Conservation (phyloP, 352 stramenopile genomes). For the Thraustochytrium striatum region DNA sequence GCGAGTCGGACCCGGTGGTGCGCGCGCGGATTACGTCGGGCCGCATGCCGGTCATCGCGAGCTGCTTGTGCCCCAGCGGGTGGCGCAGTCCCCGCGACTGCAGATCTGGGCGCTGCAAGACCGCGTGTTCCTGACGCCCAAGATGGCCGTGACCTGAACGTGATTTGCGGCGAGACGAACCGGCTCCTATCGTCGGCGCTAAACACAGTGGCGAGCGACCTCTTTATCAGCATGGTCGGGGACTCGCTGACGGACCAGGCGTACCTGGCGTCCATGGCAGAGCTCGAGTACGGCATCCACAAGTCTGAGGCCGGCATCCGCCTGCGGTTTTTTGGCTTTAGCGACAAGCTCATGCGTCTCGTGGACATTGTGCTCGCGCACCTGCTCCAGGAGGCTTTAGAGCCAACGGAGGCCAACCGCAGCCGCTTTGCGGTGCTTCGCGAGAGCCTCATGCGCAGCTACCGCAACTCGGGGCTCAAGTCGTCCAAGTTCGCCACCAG, state of each 20-base stretch:
- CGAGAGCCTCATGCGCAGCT: slow-evolving; percentile 9
- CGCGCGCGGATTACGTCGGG: background rate
- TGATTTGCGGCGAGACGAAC: slow-evolving; percentile 12
- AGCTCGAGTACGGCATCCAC: slow-evolving; percentile 5
- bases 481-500: background rate
- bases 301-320: slow-evolving; percentile 25
- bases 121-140: slow-evolving; percentile 13
- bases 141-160: background rate
- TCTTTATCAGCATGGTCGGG: slow-evolving; percentile 1
- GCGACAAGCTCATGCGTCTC: background rate
- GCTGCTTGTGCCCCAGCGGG: background rate
- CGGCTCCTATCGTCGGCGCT: background rate
- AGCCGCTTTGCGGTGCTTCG: slow-evolving; percentile 10
- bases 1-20: background rate
- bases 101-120: slow-evolving; percentile 8
- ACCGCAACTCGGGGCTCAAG: slow-evolving; percentile 24
- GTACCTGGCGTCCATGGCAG: slow-evolving; percentile 41
- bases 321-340: slow-evolving; percentile 8
- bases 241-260: slow-evolving; percentile 12
- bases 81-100: background rate
- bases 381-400: background rate
- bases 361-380: slow-evolving; percentile 43
- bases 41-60: background rate
- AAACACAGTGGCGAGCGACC: background rate
- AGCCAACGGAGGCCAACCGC: background rate